A percentile compares a stretch with the other conserved stretches of the same genome.
Conservation (phyloP, 2,329 filamentous ascomycete species). For the Exophiala spinifera region DNA sequence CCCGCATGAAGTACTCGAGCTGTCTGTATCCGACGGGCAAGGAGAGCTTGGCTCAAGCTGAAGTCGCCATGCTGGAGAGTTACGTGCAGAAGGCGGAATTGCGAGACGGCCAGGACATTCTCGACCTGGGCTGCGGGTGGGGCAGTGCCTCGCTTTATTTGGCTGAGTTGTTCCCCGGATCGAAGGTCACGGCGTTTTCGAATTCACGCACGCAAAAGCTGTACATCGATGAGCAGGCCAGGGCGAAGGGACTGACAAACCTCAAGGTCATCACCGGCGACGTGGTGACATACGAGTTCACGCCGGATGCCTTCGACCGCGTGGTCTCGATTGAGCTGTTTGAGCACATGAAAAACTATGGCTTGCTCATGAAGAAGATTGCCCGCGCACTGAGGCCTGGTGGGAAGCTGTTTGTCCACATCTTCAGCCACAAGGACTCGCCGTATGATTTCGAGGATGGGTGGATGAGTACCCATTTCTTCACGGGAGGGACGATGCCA, state of each 20-base stretch:
- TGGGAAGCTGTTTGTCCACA: slow-evolving; percentile 68
- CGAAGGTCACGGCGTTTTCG: slow-evolving; percentile 64
- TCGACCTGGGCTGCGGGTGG: slow-evolving; percentile 57
- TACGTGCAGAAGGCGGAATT: slow-evolving; percentile 62
- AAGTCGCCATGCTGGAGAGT: slow-evolving; percentile 62
- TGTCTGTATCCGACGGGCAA: slow-evolving; percentile 62
- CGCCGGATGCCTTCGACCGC: slow-evolving; percentile 57
- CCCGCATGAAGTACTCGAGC: slow-evolving; percentile 70
- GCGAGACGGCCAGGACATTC: slow-evolving; percentile 58
- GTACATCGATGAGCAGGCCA: slow-evolving; percentile 61
- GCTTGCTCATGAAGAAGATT: slow-evolving; percentile 63
- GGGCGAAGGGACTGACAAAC: slow-evolving; percentile 57
- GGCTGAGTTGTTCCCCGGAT: slow-evolving; percentile 61
- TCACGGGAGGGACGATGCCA: slow-evolving; percentile 71
- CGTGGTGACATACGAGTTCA: slow-evolving; percentile 64
- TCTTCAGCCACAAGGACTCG: slow-evolving; percentile 62
- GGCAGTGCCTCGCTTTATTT: slow-evolving; percentile 47
- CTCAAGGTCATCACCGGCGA: slow-evolving; percentile 64
- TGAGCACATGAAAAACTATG: slow-evolving; percentile 76
- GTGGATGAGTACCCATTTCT: slow-evolving; percentile 73
- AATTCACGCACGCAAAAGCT: slow-evolving; percentile 67
- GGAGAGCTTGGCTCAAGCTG: slow-evolving; percentile 64
- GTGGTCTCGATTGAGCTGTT: slow-evolving; percentile 70
- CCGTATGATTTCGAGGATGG: slow-evolving; percentile 69
- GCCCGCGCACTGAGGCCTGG: slow-evolving; percentile 57